Percentiles rank a stretch among this genome's conserved stretches.
These are phyloP conservation scores for Drosera spatulata DNA, from an alignment of 179 eudicot genomes.

Conservation along the genomic window DNA sequence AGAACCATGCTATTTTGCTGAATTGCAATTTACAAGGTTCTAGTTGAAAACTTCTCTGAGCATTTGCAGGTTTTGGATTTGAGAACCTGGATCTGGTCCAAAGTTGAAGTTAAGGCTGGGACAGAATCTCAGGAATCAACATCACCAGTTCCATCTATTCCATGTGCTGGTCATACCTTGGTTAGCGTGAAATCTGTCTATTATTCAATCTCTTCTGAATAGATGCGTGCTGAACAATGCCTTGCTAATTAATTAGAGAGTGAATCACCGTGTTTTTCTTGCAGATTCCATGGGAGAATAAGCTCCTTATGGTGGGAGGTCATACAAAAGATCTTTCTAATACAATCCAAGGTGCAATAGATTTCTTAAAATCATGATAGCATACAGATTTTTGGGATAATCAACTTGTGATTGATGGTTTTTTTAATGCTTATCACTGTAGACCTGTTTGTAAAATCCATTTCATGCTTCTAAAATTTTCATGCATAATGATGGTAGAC, in stretches of 20 bases:
- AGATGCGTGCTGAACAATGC: background rate
- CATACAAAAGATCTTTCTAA: slow-evolving; percentile 85
- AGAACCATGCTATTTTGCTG: no score
- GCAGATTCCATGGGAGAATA: slow-evolving; percentile 81
- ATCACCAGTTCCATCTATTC: slow-evolving; percentile 36
- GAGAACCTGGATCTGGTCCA: slow-evolving; percentile 93
- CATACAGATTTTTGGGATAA: no score
- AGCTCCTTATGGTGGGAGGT: slow-evolving; percentile 89
- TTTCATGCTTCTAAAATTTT: background rate
- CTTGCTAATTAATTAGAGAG: background rate
- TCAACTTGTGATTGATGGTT: no score
- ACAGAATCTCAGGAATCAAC: slow-evolving; percentile 35
- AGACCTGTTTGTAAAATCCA: no score
- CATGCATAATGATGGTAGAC: background rate
- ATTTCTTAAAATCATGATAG: no score
- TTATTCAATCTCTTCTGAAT: slow-evolving; percentile 8
- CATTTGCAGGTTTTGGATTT: slow-evolving; percentile 59
- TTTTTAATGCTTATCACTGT: no score
- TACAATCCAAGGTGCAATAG: slow-evolving; percentile 52
- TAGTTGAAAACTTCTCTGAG: no score
- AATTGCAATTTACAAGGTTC: no score
- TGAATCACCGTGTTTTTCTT: slow-evolving; percentile 1
- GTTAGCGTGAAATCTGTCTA: slow-evolving; percentile 35
- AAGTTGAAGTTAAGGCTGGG: slow-evolving; percentile 56
- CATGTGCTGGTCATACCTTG: slow-evolving; percentile 92